These are phyloP conservation scores for Sporobolomyces pararoseus DNA, from an alignment of 768 basidiomycete species.

Conservation along the genomic window DNA sequence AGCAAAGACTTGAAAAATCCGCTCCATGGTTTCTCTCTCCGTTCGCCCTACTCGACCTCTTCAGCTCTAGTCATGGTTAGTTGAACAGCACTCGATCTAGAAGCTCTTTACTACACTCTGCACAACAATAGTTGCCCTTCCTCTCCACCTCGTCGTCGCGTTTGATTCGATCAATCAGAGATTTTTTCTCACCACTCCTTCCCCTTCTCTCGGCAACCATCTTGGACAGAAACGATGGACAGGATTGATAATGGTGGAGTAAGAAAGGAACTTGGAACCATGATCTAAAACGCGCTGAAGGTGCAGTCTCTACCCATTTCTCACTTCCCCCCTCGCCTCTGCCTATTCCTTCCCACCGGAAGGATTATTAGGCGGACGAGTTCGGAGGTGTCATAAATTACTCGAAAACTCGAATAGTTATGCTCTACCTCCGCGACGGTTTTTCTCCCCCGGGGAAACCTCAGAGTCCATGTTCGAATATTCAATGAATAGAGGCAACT, in stretches of 20 bases:
- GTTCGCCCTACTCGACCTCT: slow-evolving; percentile 20
- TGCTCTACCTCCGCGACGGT: slow-evolving; percentile 17
- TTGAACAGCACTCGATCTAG: neutral
- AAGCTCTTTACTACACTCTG: neutral
- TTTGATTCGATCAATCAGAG: neutral
- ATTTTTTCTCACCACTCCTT: no score
- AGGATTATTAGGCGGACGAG: slow-evolving; percentile 3
- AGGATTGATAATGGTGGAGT: no score
- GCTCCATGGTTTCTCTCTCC: no score
- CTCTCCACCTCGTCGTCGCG: neutral
- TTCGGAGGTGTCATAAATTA: slow-evolving; percentile 14
- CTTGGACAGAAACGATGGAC: no score
- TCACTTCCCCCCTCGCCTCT: neutral
- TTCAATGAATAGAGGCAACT: neutral
- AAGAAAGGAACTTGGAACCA: no score
- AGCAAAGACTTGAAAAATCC: no score
- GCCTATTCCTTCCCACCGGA: neutral
- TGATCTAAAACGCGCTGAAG: neutral
- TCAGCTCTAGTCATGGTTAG: slow-evolving; percentile 27
- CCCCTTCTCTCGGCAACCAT: no score
- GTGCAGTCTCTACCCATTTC: slow-evolving; percentile 8
- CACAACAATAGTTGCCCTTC: no score
- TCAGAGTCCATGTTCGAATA: slow-evolving; percentile 11
- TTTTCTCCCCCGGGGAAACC: neutral
- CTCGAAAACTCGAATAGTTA: neutral